Conservation (phyloP, 441 rosid species). For the Aleurites moluccanus region DNA sequence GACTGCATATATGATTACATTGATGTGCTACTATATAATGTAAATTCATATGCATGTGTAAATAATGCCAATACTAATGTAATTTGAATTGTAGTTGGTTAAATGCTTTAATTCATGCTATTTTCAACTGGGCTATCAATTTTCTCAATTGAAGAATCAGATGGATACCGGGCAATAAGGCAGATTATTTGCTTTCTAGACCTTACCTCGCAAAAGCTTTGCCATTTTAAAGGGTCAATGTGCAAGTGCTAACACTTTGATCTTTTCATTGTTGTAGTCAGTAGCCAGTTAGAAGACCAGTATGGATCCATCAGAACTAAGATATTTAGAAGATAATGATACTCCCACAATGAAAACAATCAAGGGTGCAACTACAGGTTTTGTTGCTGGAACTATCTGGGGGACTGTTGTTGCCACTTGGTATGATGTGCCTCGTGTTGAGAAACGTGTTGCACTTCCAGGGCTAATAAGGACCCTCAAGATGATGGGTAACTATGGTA, state of each 20-base stretch:
- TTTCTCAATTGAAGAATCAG: background rate
- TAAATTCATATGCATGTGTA: no score
- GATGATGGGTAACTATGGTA: conserved; percentile 94
- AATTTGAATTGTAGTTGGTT: background rate
- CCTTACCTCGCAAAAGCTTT: background rate
- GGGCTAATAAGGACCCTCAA: conserved; percentile 79
- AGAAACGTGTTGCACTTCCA: conserved; percentile 86
- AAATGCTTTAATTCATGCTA: background rate
- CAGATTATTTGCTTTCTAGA: background rate
- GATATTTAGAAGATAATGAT: conserved; percentile 85
- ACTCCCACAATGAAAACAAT: conserved; percentile 65
- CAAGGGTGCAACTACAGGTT: conserved; percentile 86
- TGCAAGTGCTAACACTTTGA: conserved; percentile 4
- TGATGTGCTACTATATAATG: no score
- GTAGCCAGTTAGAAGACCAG: conserved; percentile 23
- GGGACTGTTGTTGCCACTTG: conserved; percentile 86
- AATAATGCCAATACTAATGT: no score
- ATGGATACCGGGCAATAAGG: background rate
- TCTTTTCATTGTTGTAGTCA: conserved; percentile 13
- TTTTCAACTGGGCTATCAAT: background rate
- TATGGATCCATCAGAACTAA: conserved; percentile 80
- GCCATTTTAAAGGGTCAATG: background rate
- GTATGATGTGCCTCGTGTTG: conserved; percentile 93
- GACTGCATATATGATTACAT: background rate
- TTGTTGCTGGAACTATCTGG: conserved; percentile 74